Conservation (phyloP, 192 early-diverging fungal genomes). For the Mortierella alpina region DNA sequence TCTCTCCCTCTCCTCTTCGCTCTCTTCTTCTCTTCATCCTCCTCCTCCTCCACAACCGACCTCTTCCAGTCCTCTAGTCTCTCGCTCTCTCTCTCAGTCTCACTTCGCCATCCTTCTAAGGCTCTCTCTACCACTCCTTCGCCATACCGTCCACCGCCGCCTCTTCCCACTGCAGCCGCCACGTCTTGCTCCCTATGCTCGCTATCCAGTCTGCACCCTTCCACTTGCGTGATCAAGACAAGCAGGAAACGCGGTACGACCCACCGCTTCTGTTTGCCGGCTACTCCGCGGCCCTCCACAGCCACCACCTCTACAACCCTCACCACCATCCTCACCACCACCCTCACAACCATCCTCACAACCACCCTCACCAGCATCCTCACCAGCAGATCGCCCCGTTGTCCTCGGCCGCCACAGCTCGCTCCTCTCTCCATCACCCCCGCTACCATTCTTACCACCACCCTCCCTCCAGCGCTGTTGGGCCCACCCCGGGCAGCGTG, state of each 20-base stretch:
- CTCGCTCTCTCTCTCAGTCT: conserved; percentile 7
- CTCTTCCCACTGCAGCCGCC: neutral
- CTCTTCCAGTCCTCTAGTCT: conserved; percentile 8
- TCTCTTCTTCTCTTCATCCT: conserved; percentile 2
- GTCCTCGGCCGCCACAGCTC: conserved; percentile 2
- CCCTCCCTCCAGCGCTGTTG: conserved; percentile 3
- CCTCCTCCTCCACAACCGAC: neutral
- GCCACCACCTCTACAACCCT: neutral
- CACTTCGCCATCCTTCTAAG: neutral
- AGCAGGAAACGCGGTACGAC: conserved; percentile 47
- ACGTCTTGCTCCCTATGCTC: conserved; percentile 19
- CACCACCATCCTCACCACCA: neutral
- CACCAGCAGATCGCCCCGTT: neutral
- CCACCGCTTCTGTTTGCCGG: conserved; percentile 35
- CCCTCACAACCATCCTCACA: conserved; percentile 3
- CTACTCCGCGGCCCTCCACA: neutral
- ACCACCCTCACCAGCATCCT: conserved; percentile 3
- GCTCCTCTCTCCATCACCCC: conserved; percentile 19
- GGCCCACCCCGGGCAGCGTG: neutral
- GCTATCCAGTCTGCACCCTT: conserved; percentile 51
- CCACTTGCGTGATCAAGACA: conserved; percentile 51
- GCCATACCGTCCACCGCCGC: neutral
- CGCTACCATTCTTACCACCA: conserved; percentile 45
- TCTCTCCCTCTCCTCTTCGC: neutral
- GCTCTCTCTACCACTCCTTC: neutral